Evolutionary conservation across 345 rosid genomes (phyloP).

Genomic region (Euphorbia lathyris): DNA sequence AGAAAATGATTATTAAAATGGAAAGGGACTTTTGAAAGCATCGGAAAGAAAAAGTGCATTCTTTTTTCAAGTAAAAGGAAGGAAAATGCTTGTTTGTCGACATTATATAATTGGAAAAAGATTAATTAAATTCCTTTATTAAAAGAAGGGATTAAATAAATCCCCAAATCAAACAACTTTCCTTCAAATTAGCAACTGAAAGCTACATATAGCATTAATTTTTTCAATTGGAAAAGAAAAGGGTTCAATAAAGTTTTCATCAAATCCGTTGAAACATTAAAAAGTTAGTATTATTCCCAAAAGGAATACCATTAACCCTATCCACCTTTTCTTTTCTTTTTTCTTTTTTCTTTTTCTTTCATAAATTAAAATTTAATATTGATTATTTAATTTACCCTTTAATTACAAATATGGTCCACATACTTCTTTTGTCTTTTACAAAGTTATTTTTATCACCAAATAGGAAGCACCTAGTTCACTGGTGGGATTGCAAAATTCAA

Average conservation of each 20-base stretch:
- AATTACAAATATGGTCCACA: not conserved
- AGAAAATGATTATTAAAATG: not conserved
- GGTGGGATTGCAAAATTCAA: constrained; percentile 21
- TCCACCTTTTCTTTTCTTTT: no score
- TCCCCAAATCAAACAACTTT: constrained; percentile 33
- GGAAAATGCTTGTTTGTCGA: constrained; percentile 45
- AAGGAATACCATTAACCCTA: constrained; percentile 19
- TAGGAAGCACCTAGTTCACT: constrained; percentile 2
- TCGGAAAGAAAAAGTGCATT: constrained; percentile 46
- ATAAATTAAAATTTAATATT: not conserved
- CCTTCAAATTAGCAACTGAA: constrained; percentile 30
- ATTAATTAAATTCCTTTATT: constrained; percentile 35
- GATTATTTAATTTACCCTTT: not conserved
- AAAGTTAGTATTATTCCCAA: constrained; percentile 18
- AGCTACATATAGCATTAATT: constrained; percentile 9
- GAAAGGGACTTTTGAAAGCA: constrained; percentile 54
- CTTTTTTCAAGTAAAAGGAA: constrained; percentile 37
- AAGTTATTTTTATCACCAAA: constrained; percentile 1
- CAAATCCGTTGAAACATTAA: constrained; percentile 36
- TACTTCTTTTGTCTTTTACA: constrained; percentile 16
- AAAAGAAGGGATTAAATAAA: constrained; percentile 37
- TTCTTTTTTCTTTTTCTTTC: no score
- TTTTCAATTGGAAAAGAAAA: not conserved
- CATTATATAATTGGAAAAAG: constrained; percentile 34
- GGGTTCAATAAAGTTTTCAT: constrained; percentile 34